Conservation (phyloP, 768 basidiomycete species). For the Pleurotus pulmonarius region DNA sequence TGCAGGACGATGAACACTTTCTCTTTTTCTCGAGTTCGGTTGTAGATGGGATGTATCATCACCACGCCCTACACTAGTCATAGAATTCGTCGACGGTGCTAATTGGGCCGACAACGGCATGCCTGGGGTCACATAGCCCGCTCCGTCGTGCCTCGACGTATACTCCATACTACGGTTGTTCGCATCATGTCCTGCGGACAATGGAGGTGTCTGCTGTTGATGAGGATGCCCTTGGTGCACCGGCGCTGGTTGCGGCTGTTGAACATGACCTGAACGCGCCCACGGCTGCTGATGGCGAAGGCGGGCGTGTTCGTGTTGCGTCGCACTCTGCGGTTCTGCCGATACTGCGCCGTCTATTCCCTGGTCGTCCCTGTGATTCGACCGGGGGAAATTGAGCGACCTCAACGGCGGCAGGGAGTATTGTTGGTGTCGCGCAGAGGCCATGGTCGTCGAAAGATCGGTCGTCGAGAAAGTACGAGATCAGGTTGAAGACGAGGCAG, state of each 20-base stretch:
- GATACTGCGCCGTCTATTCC: background rate
- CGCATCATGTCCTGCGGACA: slow-evolving; percentile 40
- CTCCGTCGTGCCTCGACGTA: slow-evolving; percentile 45
- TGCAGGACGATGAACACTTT: slow-evolving; percentile 39
- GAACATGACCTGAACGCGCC: slow-evolving; percentile 23
- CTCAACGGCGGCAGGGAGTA: slow-evolving; percentile 3
- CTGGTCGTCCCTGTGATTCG: background rate
- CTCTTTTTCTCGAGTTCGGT: slow-evolving; percentile 32
- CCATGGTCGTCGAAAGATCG: background rate
- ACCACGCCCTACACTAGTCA: slow-evolving; percentile 29
- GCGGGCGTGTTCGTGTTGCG: slow-evolving; percentile 20
- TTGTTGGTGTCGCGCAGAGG: background rate
- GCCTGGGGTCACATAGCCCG: slow-evolving; percentile 44
- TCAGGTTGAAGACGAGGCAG: slow-evolving; percentile 21
- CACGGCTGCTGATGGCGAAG: slow-evolving; percentile 32
- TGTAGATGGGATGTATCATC: slow-evolving; percentile 35
- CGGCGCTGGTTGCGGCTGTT: slow-evolving; percentile 16
- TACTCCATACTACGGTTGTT: slow-evolving; percentile 32
- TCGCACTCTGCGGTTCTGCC: background rate
- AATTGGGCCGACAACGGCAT: slow-evolving; percentile 42
- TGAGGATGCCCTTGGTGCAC: slow-evolving; percentile 28
- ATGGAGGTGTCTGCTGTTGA: slow-evolving; percentile 46
- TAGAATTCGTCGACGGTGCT: slow-evolving; percentile 32
- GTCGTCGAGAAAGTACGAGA: slow-evolving; percentile 29
- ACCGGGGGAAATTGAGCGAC: slow-evolving; percentile 45